A percentile compares a stretch with the other conserved stretches of the same genome.
Evolutionary conservation across 2,329 filamentous ascomycete species (phyloP).

Genomic region (Monosporascus sp.): DNA sequence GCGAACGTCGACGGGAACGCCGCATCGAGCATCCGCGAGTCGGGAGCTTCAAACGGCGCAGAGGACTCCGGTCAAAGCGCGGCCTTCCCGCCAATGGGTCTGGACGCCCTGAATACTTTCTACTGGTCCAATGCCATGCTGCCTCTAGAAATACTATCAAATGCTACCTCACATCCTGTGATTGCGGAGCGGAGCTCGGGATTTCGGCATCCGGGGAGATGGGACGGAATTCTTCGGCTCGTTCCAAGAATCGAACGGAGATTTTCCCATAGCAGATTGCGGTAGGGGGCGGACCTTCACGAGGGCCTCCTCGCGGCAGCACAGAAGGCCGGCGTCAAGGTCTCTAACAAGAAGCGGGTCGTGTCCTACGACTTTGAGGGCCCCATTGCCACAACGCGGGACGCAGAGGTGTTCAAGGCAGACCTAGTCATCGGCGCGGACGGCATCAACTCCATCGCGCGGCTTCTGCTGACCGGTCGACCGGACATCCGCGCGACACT

Average conservation of each 20-base stretch:
- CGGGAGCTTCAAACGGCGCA: background rate
- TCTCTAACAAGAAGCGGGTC: conserved; percentile 20
- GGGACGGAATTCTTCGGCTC: conserved; percentile 1
- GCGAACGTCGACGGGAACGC: background rate
- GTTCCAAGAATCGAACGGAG: background rate
- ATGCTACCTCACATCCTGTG: background rate
- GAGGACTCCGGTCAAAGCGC: background rate
- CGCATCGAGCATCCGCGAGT: background rate
- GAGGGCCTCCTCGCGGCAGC: conserved; percentile 23
- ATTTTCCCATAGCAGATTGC: conserved; percentile 1
- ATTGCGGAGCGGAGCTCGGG: conserved; percentile 1
- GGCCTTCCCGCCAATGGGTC: background rate
- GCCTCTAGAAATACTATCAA: conserved; percentile 2
- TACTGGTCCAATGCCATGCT: conserved; percentile 5
- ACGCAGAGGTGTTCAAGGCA: conserved; percentile 12
- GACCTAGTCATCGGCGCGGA: conserved; percentile 19
- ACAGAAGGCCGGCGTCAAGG: conserved; percentile 17
- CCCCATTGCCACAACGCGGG: conserved; percentile 13
- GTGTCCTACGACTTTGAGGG: conserved; percentile 16
- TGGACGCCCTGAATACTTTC: conserved; percentile 1
- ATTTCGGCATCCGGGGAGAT: background rate
- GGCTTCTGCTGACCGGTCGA: conserved; percentile 19
- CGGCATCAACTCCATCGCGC: conserved; percentile 19
- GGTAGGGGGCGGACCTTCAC: conserved; percentile 23
- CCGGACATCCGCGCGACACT: conserved; percentile 20